Conservation (phyloP, 768 basidiomycete species). For the Mycena maculata region DNA sequence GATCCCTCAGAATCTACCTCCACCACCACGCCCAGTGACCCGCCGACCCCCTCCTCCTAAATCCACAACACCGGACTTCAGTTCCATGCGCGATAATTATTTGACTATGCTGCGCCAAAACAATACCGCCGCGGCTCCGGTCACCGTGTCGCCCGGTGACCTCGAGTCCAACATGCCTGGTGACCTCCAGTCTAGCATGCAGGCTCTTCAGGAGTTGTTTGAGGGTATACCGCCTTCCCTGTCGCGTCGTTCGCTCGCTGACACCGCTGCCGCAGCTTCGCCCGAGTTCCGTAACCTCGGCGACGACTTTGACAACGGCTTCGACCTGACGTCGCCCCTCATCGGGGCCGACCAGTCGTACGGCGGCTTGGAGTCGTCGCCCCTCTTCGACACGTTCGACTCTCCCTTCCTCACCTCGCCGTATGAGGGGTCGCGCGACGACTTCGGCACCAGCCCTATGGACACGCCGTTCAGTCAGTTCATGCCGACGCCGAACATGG, state of each 20-base stretch:
- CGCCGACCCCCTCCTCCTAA: constrained; percentile 45
- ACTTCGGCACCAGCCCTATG: constrained; percentile 32
- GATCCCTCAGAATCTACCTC: constrained; percentile 61
- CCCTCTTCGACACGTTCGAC: constrained; percentile 17
- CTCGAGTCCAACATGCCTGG: not conserved
- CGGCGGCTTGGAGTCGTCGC: not conserved
- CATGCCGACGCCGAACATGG: constrained; percentile 19
- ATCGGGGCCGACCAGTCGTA: not conserved
- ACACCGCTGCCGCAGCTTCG: constrained; percentile 24
- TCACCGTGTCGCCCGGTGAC: constrained; percentile 16
- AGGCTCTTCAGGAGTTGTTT: constrained; percentile 5
- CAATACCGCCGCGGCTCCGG: constrained; percentile 24
- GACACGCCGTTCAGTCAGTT: constrained; percentile 31
- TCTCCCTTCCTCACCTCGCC: constrained; percentile 28
- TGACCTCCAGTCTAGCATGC: not conserved
- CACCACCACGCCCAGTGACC: constrained; percentile 57
- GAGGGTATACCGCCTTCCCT: constrained; percentile 24
- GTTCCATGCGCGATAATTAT: constrained; percentile 56
- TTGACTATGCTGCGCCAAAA: constrained; percentile 58
- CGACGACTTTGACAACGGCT: constrained; percentile 23
- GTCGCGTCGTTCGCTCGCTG: constrained; percentile 18
- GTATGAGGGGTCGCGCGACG: constrained; percentile 12
- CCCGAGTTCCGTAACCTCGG: constrained; percentile 34
- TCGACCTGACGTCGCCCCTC: not conserved
- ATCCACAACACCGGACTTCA: constrained; percentile 38